Evolutionary conservation across 1,284 basidiomycete genomes (phyloP), one percentile per base, ranked within the genome.

Genomic region (Leucoagaricus sp.): DNA sequence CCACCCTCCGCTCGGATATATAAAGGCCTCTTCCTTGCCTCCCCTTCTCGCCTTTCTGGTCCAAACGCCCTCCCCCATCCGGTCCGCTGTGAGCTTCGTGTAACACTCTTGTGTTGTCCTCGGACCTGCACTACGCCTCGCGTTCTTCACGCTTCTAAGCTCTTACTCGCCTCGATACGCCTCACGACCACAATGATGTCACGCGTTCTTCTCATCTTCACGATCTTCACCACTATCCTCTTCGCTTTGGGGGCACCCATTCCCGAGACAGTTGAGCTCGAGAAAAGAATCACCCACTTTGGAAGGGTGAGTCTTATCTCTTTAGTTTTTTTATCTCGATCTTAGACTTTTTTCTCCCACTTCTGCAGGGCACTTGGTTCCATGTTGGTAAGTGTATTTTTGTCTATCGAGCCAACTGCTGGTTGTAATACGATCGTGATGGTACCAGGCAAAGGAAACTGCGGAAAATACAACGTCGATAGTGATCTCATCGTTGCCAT

Each of bases 401-500:
- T 21, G 6, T 49, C 21, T 12, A 33, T 45, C 17, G 21, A 13
- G 9, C 23, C 10, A 13, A 12, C 8, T 29, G 36, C 33, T 15
- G 38, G 51, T 52, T 50, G n/a, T 38, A 13, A 33, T 28, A 44
- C 15, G 23, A 47, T 49, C 36, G 41, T 42, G 61, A 38, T 53
- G 23, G 48, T 53, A 25, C 36, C 49, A 72, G 77, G 77, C 29
- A 49, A 66, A 13, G 82, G 80, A 33, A 82, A 83, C 65, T 85
- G 83, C 62, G 82, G 82, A 8, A 58, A 72, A 23, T 51, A 33
- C 46, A 75, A 81, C 59, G 63, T 21, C 26, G 65, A 75, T 58
- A 71, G 56, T 25, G 73, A 79, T 56, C 60, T 67, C 53, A 78
- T 85, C 50, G 72, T 84, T 33, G 83, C 83, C 7, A 75, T 85